These are phyloP conservation scores for Powellomyces hirtus DNA, from an alignment of 192 early-diverging fungal species.

Conservation along the genomic window DNA sequence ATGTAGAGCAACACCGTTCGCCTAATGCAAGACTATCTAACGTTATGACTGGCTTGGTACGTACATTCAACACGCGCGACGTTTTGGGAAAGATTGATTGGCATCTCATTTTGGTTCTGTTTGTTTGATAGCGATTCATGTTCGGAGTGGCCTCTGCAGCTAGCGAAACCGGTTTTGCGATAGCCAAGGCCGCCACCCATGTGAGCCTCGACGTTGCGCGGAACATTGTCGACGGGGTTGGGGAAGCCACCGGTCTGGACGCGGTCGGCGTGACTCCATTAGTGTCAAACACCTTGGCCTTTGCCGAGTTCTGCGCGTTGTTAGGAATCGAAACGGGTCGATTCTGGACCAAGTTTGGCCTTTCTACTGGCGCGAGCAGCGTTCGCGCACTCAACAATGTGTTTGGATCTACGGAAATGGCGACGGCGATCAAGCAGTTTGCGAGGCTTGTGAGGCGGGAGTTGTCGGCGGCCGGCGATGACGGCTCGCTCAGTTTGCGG, in stretches of 20 bases:
- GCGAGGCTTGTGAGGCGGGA: constrained; percentile 31
- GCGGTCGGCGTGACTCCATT: constrained; percentile 31
- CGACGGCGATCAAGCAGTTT: constrained; percentile 32
- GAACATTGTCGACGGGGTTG: constrained; percentile 35
- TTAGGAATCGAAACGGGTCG: constrained; percentile 41
- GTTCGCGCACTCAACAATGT: constrained; percentile 37
- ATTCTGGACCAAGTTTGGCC: constrained; percentile 39
- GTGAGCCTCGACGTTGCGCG: constrained; percentile 29
- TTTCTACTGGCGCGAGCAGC: constrained; percentile 21
- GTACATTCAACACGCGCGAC: background rate
- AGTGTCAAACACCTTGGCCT: constrained; percentile 21
- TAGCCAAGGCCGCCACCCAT: constrained; percentile 37
- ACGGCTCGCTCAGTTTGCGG: background rate
- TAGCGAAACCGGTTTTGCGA: constrained; percentile 33
- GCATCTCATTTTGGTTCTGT: too few relatives aligned
- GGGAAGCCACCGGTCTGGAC: constrained; percentile 32
- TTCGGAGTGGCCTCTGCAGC: constrained; percentile 32
- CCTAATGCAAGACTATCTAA: background rate
- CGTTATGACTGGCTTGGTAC: background rate
- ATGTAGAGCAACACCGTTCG: background rate
- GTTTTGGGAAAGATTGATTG: background rate
- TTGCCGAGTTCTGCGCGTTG: constrained; percentile 41
- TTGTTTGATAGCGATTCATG: constrained; percentile 22
- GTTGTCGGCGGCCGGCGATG: constrained; percentile 5
- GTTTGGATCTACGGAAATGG: constrained; percentile 41